A percentile compares a stretch with the other conserved stretches of the same genome.
phyloP scores from a whole-genome alignment of 805 yeast species.

The Candida piceae region DNA sequence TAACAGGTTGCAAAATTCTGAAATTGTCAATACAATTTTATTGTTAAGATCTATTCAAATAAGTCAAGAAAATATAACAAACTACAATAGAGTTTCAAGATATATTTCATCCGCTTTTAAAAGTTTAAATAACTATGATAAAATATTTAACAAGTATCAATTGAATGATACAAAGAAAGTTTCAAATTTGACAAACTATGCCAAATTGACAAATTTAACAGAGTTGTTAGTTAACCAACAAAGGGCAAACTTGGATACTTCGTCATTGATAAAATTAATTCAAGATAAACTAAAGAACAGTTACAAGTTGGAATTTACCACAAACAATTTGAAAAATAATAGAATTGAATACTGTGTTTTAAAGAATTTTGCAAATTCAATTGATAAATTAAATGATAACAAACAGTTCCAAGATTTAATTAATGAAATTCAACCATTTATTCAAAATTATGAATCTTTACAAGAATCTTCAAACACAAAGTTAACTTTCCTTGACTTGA shows the following conservation, averaged over 20 bases:
- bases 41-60: slow-evolving; percentile 22
- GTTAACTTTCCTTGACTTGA: background rate
- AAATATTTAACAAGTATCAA: background rate
- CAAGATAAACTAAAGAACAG: slow-evolving; percentile 1
- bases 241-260: too few relatives aligned
- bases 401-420: slow-evolving; percentile 7
- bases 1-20: slow-evolving; percentile 7
- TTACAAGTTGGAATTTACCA: background rate
- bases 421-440: slow-evolving; percentile 8
- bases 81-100: slow-evolving; percentile 12
- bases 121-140: background rate
- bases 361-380: slow-evolving; percentile 12
- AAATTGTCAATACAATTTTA: slow-evolving; percentile 21
- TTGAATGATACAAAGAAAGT: background rate
- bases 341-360: slow-evolving; percentile 16
- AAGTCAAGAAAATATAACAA: slow-evolving; percentile 5
- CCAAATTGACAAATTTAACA: slow-evolving; percentile 11
- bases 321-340: background rate
- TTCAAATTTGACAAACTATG: background rate
- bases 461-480: too few relatives aligned
- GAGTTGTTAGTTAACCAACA: slow-evolving; percentile 11
- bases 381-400: slow-evolving; percentile 7
- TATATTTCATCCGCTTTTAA: slow-evolving; percentile 13
- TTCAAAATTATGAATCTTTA: background rate
- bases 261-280: too few relatives aligned